Percentiles rank a stretch among this genome's conserved stretches.
These are phyloP conservation scores for Fragaria iinumae DNA, from an alignment of 306 rosid species.

Conservation along the genomic window DNA sequence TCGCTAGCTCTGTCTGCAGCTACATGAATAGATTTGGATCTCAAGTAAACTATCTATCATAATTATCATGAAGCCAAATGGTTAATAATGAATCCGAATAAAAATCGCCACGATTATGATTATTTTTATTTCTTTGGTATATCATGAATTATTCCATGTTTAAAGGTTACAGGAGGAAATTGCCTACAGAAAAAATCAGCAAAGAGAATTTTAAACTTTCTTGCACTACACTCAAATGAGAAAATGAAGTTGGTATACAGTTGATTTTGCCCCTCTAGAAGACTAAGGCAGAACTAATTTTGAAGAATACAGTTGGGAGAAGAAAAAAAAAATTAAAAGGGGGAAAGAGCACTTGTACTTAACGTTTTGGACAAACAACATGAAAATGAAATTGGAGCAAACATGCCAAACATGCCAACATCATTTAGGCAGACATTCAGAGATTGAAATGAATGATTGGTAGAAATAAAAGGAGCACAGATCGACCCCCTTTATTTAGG, in stretches of 20 bases:
- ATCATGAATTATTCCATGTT: not conserved
- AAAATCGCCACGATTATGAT: not conserved
- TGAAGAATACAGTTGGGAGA: not conserved
- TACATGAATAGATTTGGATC: not conserved
- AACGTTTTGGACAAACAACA: not conserved
- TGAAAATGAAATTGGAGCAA: not conserved
- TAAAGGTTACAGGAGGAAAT: too few species aligned
- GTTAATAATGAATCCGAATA: not conserved
- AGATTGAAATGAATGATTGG: not conserved
- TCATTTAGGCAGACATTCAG: not conserved
- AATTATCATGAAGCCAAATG: not conserved
- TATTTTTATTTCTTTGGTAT: too few species aligned
- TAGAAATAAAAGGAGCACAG: not conserved
- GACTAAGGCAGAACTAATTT: not conserved
- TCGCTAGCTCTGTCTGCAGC: not conserved
- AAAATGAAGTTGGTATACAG: too few species aligned
- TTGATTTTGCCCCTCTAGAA: too few species aligned
- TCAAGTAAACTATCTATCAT: not conserved
- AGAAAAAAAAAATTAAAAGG: not conserved
- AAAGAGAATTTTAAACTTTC: too few species aligned
- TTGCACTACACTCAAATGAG: too few species aligned
- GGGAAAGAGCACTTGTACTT: too few species aligned
- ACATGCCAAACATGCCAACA: not conserved
- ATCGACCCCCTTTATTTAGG: not conserved
- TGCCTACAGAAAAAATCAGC: not conserved